These are phyloP conservation scores for Lippia alba DNA, from an alignment of 305 asterid species.

Conservation along the genomic window DNA sequence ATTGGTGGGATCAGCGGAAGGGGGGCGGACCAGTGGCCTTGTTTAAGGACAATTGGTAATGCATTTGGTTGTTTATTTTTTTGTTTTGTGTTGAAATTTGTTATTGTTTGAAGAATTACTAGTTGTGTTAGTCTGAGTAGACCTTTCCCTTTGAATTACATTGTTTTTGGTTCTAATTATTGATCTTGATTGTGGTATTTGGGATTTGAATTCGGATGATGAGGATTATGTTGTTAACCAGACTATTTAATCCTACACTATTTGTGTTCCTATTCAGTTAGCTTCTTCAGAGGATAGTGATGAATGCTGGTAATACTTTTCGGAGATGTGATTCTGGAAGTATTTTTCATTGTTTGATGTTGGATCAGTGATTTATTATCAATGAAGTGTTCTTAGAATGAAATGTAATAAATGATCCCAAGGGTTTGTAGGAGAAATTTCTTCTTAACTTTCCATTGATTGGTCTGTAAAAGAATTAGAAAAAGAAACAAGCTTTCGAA, in stretches of 20 bases:
- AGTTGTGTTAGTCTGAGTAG: neutral
- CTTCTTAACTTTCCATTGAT: neutral
- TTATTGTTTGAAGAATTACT: neutral
- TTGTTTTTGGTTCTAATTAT: slow-evolving; percentile 1
- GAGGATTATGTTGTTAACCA: slow-evolving; percentile 3
- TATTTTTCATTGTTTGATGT: neutral
- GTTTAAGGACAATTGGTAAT: slow-evolving; percentile 82
- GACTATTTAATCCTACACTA: neutral
- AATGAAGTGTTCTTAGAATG: neutral
- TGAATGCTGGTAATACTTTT: neutral
- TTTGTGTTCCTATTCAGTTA: neutral
- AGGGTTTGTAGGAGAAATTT: slow-evolving; percentile 3
- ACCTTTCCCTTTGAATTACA: neutral
- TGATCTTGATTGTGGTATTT: slow-evolving; percentile 23
- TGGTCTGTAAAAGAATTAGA: neutral
- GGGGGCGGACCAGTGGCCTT: slow-evolving; percentile 73
- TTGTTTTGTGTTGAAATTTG: neutral
- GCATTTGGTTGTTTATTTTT: neutral
- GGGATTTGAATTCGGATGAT: slow-evolving; percentile 10
- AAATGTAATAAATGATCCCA: neutral
- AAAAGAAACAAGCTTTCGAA: neutral
- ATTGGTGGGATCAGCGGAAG: slow-evolving; percentile 93
- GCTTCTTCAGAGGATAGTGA: slow-evolving; percentile 14
- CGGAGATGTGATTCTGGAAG: slow-evolving; percentile 2
- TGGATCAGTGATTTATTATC: neutral